Base-by-base conservation (phyloP, 441 rosid species). In the Mallotus repandus region DNA sequence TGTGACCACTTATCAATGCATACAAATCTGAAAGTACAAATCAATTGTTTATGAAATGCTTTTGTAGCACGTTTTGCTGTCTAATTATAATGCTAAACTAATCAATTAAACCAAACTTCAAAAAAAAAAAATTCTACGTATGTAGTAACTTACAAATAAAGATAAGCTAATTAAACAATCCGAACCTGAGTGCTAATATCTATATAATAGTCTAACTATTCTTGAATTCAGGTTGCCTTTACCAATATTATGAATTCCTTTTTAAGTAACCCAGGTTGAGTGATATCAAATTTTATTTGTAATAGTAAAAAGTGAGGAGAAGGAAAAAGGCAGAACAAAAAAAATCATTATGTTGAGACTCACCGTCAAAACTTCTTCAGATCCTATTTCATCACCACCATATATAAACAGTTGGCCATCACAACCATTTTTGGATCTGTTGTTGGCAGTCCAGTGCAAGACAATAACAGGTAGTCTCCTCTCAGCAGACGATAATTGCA, bases 381-480 rank as follows among this genome's bases (percentile, higher is more conserved):
- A 85, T 78, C 91, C 90, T 80, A 86, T 84, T 79, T 82, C 89
- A 78, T 86, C 89, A 32, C 94, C 94, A 67, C 94, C 91, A 80
- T 87, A 87, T 76, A 86, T 75, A 71, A 86, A 87, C 29, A 89
- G 84, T 32, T 73, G 85, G 46, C 94, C 90, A 43, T 83, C 72
- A 69, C 78, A 72, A 66, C 77, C 71, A 77, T 71, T 80, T 72
- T 62, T 73, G 12, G 87, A 86, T 72, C 72, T 76, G 68, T 78
- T 68, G 77, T 70, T 75, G 68, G 83, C 55, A 72, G 83, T 84
- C 94, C 94, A 89, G 54, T 84, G 89, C 70, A 89, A 82, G 66
- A 87, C 87, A 76, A 89, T 86, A 58, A 89, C 85, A 70, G 91
- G 94, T 55, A 89, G 85, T 82, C 90, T 87, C 84, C 82, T 85